Conservation (phyloP, 352 stramenopile genomes). For the Plasmopara viticola region DNA sequence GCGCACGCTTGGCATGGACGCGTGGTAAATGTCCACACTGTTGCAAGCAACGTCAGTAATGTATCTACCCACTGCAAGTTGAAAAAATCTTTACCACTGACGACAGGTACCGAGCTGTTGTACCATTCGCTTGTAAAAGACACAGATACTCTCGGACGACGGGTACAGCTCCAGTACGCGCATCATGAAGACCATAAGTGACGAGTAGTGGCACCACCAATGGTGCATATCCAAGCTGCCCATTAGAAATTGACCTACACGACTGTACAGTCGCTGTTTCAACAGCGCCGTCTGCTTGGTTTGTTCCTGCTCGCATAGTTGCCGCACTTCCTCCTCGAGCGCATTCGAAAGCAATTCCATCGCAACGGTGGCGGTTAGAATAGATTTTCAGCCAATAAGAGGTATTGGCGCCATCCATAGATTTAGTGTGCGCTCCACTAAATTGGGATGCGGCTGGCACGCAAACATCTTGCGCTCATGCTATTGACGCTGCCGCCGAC, state of each 20-base stretch:
- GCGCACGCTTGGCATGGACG: constrained; percentile 61
- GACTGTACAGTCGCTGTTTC: constrained; percentile 72
- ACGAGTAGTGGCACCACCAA: constrained; percentile 76
- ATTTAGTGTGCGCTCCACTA: too few species aligned
- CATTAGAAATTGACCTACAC: constrained; percentile 77
- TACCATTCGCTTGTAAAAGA: constrained; percentile 71
- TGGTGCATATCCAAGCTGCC: constrained; percentile 47
- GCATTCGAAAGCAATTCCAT: constrained; percentile 31
- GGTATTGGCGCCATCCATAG: too few species aligned
- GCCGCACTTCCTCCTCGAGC: constrained; percentile 33
- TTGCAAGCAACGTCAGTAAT: neutral
- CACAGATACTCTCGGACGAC: constrained; percentile 54
- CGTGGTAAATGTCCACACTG: constrained; percentile 83
- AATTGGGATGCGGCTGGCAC: constrained; percentile 18
- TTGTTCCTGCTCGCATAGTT: constrained; percentile 31
- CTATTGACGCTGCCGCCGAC: constrained; percentile 41
- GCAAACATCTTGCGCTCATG: constrained; percentile 44
- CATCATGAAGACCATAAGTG: constrained; percentile 86
- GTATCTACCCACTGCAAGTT: neutral
- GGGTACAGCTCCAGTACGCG: constrained; percentile 77
- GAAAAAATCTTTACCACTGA: constrained; percentile 43
- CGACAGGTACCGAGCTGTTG: constrained; percentile 49
- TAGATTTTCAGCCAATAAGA: constrained; percentile 17
- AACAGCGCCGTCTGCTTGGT: constrained; percentile 29
- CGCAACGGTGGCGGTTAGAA: neutral